Evolutionary conservation across 108 stramenopile species (phyloP).

Genomic region (Cyclotella baltica): DNA sequence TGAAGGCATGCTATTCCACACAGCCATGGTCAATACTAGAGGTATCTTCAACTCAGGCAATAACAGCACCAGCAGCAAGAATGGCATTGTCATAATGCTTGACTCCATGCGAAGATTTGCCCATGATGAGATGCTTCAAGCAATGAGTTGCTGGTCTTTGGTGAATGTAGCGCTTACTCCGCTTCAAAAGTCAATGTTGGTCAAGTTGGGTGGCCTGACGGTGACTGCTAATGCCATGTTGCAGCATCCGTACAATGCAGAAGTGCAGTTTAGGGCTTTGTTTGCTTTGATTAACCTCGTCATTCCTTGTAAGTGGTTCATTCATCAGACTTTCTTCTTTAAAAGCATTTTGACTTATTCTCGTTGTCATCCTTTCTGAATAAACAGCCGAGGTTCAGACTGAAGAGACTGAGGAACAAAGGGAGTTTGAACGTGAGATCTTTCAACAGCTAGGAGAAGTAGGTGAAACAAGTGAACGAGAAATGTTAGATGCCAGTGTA

Average conservation of each 20-base stretch:
- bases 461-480: conserved; percentile 61
- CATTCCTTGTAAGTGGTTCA: conserved; percentile 72
- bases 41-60: conserved; percentile 64
- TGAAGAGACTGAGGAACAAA: conserved; percentile 49
- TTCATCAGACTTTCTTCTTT: not conserved
- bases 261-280: conserved; percentile 94
- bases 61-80: conserved; percentile 51
- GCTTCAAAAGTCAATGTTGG: conserved; percentile 81
- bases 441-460: conserved; percentile 55
- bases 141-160: conserved; percentile 95
- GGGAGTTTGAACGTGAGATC: conserved; percentile 49
- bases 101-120: conserved; percentile 86
- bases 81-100: conserved; percentile 89
- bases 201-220: conserved; percentile 83
- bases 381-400: conserved; percentile 49
- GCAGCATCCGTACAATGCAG: conserved; percentile 81
- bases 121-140: conserved; percentile 80
- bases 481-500: conserved; percentile 81
- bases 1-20: conserved; percentile 93
- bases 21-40: conserved; percentile 76
- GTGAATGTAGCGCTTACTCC: conserved; percentile 93
- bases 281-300: conserved; percentile 95
- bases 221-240: conserved; percentile 86
- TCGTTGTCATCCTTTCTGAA: not conserved
- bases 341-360: not conserved